Evolutionary conservation across 306 rosid species (phyloP).

Genomic region (Corylus heterophylla): DNA sequence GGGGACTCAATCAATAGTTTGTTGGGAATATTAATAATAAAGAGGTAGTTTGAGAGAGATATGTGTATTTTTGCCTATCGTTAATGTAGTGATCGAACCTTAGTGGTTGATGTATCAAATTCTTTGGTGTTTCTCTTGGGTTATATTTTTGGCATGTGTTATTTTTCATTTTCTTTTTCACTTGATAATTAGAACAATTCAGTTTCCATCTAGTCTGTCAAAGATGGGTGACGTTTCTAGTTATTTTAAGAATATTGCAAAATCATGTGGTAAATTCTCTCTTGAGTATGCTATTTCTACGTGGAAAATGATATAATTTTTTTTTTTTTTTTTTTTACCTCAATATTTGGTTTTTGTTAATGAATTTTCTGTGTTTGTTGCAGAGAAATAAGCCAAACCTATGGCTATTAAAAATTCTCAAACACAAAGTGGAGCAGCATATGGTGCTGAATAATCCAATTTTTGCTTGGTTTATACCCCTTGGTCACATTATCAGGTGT

Average conservation of each 20-base stretch:
- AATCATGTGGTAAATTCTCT: not conserved
- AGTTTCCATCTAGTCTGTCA: not conserved
- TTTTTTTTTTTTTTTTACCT: constrained; percentile 4
- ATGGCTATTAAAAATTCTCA: constrained; percentile 49
- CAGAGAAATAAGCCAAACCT: constrained; percentile 56
- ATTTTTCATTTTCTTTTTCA: not conserved
- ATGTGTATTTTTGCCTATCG: too few relatives aligned
- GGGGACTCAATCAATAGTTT: too few relatives aligned
- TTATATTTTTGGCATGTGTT: constrained; percentile 2
- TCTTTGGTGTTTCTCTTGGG: not conserved
- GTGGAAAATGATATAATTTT: not conserved
- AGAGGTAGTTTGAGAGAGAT: too few relatives aligned
- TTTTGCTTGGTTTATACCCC: constrained; percentile 27
- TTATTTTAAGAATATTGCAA: not conserved
- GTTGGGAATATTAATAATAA: too few relatives aligned
- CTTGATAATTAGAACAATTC: not conserved
- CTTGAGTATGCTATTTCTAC: not conserved
- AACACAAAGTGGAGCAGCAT: constrained; percentile 43
- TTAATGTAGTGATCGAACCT: not conserved
- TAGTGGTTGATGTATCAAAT: too few relatives aligned
- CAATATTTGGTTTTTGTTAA: not conserved
- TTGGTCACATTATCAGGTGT: constrained; percentile 63
- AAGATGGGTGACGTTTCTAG: not conserved
- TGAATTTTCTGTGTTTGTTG: constrained; percentile 9
- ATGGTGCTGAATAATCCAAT: constrained; percentile 50